Base-by-base conservation (phyloP, 768 basidiomycete species). In the Leucosporidium creatinivorum region DNA sequence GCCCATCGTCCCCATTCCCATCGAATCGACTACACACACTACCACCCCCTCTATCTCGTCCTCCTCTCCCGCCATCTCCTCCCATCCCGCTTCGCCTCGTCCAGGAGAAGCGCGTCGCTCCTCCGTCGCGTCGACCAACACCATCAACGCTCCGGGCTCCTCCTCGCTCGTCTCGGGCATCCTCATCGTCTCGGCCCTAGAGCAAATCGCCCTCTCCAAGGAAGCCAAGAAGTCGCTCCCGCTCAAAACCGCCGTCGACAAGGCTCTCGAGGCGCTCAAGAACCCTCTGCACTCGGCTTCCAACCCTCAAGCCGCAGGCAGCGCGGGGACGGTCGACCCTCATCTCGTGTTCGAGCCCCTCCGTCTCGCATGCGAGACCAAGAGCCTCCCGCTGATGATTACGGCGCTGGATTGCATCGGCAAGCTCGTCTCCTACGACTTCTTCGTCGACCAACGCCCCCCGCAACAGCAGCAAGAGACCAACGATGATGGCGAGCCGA, bases 401-500 rank as follows among this genome's bases (percentile, higher is more conserved):
- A 90, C 93, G 23, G 94, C 93, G 74, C 81, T 99, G 77, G 96
- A 99, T 79, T 93, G 96, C 76, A 92, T 97, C 68, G 91, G 92
- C 63, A 99, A 99, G 79, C 85, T 99, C 72, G 90, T 98, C 69
- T 93, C 93, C 10, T 91, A 98, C 78, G 93, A 91, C 30, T 98
- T 98, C 84, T 97, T 98, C 76, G 84, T 85, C 52, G 93, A 96
- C 73, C 78, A 83, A 39, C 79, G 81, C 47, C 77, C 81, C 13
- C 66, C 78, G 39, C 39, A 44, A 59, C 64, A 78, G 78, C 44
- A 79, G 73, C 48, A 79, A 77, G 7, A 77, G 87, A 59, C 91
- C 91, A 44, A 44, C 57, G 65, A 66, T 39, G 62, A 69, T 33
- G 67, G 66, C 66, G 68, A 65, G 8, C 65, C 61, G 30, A 39